phyloP scores from a whole-genome alignment of 2,329 filamentous ascomycete species.

The Cyanodermella asteris region DNA sequence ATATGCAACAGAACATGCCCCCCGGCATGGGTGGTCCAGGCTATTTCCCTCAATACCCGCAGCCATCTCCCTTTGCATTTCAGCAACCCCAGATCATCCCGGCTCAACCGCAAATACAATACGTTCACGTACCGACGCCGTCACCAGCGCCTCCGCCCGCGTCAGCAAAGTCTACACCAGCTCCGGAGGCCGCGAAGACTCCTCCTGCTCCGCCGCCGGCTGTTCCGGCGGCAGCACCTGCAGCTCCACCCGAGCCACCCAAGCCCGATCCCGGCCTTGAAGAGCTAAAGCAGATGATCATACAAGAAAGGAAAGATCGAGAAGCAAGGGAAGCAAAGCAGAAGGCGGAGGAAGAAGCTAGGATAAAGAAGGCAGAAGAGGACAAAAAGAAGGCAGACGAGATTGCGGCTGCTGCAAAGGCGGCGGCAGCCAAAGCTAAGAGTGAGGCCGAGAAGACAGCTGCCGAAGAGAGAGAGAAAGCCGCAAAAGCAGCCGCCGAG shows the following conservation, averaged over 20 bases:
- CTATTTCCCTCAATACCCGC: constrained; percentile 7
- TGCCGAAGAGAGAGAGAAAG: constrained; percentile 17
- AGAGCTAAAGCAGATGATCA: constrained; percentile 37
- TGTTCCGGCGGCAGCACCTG: constrained; percentile 9
- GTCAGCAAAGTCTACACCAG: constrained; percentile 12
- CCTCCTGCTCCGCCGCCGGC: constrained; percentile 6
- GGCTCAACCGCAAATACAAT: constrained; percentile 2
- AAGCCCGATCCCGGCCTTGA: constrained; percentile 34
- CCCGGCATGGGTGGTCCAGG: constrained; percentile 3
- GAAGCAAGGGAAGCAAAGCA: constrained; percentile 17
- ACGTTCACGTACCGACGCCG: constrained; percentile 5
- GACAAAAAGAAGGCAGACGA: constrained; percentile 21
- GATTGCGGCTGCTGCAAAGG: constrained; percentile 15
- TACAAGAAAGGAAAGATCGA: constrained; percentile 21
- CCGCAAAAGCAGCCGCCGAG: constrained; percentile 13
- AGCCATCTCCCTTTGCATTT: constrained; percentile 11
- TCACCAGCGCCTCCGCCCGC: constrained; percentile 20
- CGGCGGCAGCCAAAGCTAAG: constrained; percentile 25
- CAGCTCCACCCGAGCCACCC: constrained; percentile 27
- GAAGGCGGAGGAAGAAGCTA: constrained; percentile 23
- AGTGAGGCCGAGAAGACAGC: constrained; percentile 24
- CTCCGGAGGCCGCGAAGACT: constrained; percentile 20
- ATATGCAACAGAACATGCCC: constrained; percentile 6
- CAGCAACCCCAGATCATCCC: constrained; percentile 22
- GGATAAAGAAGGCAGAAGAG: constrained; percentile 25